Base-by-base conservation (phyloP, 768 basidiomycete species). In the Russula brevipes region DNA sequence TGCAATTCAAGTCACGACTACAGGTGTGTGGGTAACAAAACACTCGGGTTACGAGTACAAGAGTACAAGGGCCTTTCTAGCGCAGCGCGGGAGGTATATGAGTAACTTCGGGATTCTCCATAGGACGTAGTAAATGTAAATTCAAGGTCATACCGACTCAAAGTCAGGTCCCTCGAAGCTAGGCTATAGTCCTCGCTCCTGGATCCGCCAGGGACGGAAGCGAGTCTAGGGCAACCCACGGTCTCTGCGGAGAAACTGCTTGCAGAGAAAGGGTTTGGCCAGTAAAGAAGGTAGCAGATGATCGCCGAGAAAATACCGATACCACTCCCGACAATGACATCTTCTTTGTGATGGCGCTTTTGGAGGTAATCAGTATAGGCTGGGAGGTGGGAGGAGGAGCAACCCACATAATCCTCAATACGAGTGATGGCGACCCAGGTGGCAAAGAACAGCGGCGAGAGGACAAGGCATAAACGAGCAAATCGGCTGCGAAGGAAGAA, bases 261-360 rank as follows among this genome's bases (percentile, higher is more conserved):
- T n/a, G 64, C 65, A 47, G 77, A 73, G 70, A 87, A 83, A 2
- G 86, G 86, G 63, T 74, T 85, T 49, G 84, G 85, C 84, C 85
- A 88, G 71, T 85, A 88, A 41, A 83, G 78, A 61, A 81, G 75
- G 70, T 85, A 87, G 68, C 77, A 79, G 59, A 81, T 70, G 10
- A 73, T 71, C 14, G 82, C 80, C 16, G 78, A 81, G 36, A 79
- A 36, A 7, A 80, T 75, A 39, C 87, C 87, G 53, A 88, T 82
- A 30, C 82, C 65, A 61, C 81, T 80, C 31, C 87, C 87, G 9
- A 81, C 82, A 58, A 87, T 79, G 14, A 87, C 81, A 69, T 88
- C 87, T 72, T 86, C 86, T 71, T 81, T 83, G 72, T 86, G 84
- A 70, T 88, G 86, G 67, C 82, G 74, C 86, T 87, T 69, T 19